Percentiles rank a stretch among this genome's conserved stretches.
Evolutionary conservation across 2,329 filamentous ascomycete species (phyloP).

Genomic region (Aspergillus cejpii): DNA sequence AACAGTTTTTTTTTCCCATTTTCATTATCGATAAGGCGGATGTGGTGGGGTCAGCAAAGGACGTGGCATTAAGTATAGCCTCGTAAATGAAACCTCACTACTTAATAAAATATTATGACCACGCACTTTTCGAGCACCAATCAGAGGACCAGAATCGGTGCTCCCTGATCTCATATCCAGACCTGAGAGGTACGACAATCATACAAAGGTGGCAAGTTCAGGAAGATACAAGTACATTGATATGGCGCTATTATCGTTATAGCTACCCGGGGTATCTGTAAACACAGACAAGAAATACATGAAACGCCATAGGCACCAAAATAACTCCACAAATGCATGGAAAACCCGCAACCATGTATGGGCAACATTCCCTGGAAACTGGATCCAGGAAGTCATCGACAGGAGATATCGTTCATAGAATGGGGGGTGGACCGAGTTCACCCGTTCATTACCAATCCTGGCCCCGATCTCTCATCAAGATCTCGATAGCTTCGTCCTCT

Average conservation of each 20-base stretch:
- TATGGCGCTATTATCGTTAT: not conserved
- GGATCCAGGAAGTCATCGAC: not conserved
- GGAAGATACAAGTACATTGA: not conserved
- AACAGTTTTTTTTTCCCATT: not conserved
- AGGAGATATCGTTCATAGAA: too few relatives aligned
- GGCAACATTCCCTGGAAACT: not conserved
- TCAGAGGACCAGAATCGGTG: not conserved
- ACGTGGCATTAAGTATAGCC: not conserved
- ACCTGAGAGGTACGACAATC: too few relatives aligned
- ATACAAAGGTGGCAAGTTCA: too few relatives aligned
- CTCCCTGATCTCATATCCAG: too few relatives aligned
- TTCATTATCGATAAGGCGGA: not conserved
- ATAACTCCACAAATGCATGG: slow-evolving; percentile 1
- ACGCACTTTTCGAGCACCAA: not conserved
- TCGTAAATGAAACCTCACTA: not conserved
- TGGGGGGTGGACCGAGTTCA: too few relatives aligned
- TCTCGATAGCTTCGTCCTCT: slow-evolving; percentile 41
- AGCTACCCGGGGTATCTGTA: slow-evolving; percentile 4
- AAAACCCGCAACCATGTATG: not conserved
- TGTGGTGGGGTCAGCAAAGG: not conserved
- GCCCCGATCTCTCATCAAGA: slow-evolving; percentile 41
- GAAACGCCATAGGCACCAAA: not conserved
- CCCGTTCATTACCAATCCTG: slow-evolving; percentile 39
- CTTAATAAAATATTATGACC: not conserved
- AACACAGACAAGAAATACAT: slow-evolving; percentile 3